Evolutionary conservation across 441 rosid species (phyloP), one percentile per base, ranked within the genome.

Genomic region (Codiaeum variegatum): DNA sequence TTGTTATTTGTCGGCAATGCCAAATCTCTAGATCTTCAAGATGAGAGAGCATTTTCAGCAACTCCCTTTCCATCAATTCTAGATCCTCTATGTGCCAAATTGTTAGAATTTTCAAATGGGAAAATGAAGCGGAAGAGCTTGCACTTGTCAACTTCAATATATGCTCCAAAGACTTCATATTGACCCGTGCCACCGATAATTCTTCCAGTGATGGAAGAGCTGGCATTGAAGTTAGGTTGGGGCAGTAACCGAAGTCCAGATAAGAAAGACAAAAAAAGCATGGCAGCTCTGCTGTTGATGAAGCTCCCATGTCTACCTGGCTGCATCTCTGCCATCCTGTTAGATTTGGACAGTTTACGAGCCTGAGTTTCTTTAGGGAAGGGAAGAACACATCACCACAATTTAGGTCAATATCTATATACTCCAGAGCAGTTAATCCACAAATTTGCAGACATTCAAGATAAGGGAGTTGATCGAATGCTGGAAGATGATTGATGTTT

Each of bases 211-310:
- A 36, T 19, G 81, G 83, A 55, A 68, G 24, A 5, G 24, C 23
- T 15, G 81, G 77, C 76, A 78, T 55, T 18, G 56, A 58, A 40
- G 34, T 16, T 42, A 76, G 66, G 28, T 62, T 58, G 0, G 79
- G 77, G 62, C 79, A 82, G 40, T 68, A 24, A 0, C 1, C 15
- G 18, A 51, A 60, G 5, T 24, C 58, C 67, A 67, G 60, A 10
- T 15, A 5, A 16, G 59, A 34, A 21, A 74, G 55, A 59, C 60
- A 61, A 69, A 9, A 9, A n/a, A 16, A 28, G 58, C 58, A 61
- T 66, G 70, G 42, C 12, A 9, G 42, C 2, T 38, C 42, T 38
- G 42, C 42, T 38, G 42, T 38, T 38, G 42, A 38, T 38, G 42
- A 9, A 38, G 42, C 42, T 38, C 11, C 42, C 42, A 38, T 9